Base-by-base conservation (phyloP, 495 filamentous ascomycete genomes). In the Daldinia grandis region DNA sequence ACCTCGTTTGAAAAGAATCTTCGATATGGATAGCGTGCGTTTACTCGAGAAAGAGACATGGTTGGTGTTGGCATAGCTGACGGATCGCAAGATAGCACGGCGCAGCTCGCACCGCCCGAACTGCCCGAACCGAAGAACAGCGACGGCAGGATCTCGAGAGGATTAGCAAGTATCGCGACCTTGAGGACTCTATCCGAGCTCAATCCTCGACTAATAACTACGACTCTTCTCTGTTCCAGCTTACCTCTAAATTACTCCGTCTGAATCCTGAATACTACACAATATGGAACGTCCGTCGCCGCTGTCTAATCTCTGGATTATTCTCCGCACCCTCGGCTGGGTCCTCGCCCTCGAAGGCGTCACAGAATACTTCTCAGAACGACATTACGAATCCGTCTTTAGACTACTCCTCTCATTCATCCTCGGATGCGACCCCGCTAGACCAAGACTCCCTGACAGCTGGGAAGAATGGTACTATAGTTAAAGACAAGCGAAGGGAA, bases 261-360 rank as follows among this genome's bases (percentile, higher is more conserved):
- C 86, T 87, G 72, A 99, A 99, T 81, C 96, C 95, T 10, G 95
- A 99, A 80, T 98, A 97, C 84, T 98, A 98, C 83, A 97, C 95
- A 24, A 88, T 94, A 82, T 99, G 95, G 95, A 99, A 99, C 84
- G 88, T 92, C 81, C 92, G 95, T 68, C 91, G 95, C 61, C 87
- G 87, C 65, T 86, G 80, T 76, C 82, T 88, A 84, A 85, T 79
- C 73, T 83, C 82, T 83, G 81, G 83, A 67, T 86, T 81, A 78
- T 86, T 81, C 61, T 84, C 81, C 76, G 79, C 69, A 82, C 78
- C 74, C 6, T 84, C 80, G 80, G 75, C 55, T 87, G 82, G 78
- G 68, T 85, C 79, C 30, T 83, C 75, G 81, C 83, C 75, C 81
- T 85, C 76, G 80, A 87, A 31, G 81, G 84, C 33, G 79, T 91